Conservation (phyloP, 2,329 filamentous ascomycete species). For the Fusarium sp. region DNA sequence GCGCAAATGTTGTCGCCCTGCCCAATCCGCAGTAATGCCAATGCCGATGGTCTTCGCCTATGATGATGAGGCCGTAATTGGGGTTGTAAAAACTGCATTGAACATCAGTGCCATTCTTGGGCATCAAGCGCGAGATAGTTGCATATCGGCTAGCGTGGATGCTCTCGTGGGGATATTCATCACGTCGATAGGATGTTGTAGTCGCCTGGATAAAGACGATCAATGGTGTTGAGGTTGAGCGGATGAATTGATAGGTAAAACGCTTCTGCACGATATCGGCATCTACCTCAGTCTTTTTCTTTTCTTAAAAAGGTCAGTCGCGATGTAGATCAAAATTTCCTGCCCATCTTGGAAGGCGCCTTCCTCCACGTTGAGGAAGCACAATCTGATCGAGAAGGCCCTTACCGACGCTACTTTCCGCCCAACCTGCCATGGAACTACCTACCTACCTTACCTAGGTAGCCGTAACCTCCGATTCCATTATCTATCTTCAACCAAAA, state of each 20-base stretch:
- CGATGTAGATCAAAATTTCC: slow-evolving; percentile 7
- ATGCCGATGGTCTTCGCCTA: not conserved
- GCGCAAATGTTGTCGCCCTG: not conserved
- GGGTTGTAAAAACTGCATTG: slow-evolving; percentile 2
- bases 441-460: not conserved
- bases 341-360: not conserved
- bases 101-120: slow-evolving; percentile 15
- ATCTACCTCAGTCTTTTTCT: not conserved
- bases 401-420: not conserved
- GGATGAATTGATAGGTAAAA: slow-evolving; percentile 4
- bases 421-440: no score
- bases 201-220: slow-evolving; percentile 13
- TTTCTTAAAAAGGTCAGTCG: slow-evolving; percentile 5
- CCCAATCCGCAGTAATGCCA: not conserved
- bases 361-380: not conserved
- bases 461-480: not conserved
- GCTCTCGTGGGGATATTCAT: not conserved
- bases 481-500: not conserved
- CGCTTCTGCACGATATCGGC: not conserved
- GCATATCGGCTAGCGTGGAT: not conserved
- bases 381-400: not conserved
- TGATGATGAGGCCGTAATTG: slow-evolving; percentile 4
- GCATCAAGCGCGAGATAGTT: slow-evolving; percentile 15
- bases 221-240: slow-evolving; percentile 28
- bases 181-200: not conserved